Evolutionary conservation across 192 early-diverging fungal species (phyloP), one percentile per base, ranked within the genome.

Genomic region (Umbelopsis ramanniana): DNA sequence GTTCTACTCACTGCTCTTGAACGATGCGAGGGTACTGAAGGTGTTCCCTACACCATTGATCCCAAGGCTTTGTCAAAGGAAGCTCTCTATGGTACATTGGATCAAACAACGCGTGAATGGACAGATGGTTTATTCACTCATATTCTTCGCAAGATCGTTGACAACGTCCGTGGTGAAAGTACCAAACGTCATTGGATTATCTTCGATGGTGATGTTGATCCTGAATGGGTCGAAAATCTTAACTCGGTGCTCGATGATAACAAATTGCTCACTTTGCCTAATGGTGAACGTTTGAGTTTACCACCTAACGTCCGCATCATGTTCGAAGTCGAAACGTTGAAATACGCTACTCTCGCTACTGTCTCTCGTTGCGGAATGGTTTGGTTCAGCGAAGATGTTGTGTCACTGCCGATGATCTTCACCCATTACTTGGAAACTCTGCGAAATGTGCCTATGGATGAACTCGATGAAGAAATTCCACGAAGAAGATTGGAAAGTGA

Each of bases 311-410:
- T 99, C 38, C 90, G 97, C 43, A 94, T 99, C 48, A 92, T 99
- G 94, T 99, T 99, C 76, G 98, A 99, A 82, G 98, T 99, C 22
- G 97, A 99, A 72, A 96, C 93, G n/a, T 83, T 99, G 67, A 91
- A 93, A 68, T 97, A 99, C 68, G 98, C 98, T 14, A 99, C 98
- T 6, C 86, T 96, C 24, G 98, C 98, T 50, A 99, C 98, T 0
- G 96, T 99, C 40, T 93, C 91, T 84, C 95, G 98, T 46, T 99
- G 98, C 81, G 98, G 98, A 78, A 99, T 99, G 98, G 95, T 99
- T 48, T 99, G 97, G 97, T 99, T 98, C 79, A 93, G 92, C 78
- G 93, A 93, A 67, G 93, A 94, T 74, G 92, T 97, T 0, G 91
- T 98, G 54, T 89, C 83, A 2, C 76, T 90, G 37, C 81, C 82